These are phyloP conservation scores for Cylindrodendrum hubeiense DNA, from an alignment of 2,329 filamentous ascomycete species.

Conservation along the genomic window DNA sequence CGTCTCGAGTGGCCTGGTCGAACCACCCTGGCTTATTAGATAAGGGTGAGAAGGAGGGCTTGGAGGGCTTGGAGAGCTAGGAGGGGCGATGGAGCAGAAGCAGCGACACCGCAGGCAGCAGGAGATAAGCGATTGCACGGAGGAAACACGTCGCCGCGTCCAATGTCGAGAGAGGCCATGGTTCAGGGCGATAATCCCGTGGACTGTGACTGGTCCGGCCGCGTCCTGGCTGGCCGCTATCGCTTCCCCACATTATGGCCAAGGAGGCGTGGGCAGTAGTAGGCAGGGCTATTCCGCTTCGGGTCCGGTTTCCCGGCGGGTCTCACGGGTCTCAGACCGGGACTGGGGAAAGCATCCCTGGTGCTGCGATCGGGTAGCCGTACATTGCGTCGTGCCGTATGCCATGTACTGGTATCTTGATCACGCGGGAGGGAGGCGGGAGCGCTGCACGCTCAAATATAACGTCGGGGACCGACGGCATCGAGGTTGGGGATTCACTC, in stretches of 20 bases:
- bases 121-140: not conserved
- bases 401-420: not conserved
- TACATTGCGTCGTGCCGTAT: not conserved
- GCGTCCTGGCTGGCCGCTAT: conserved; percentile 8
- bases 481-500: not conserved
- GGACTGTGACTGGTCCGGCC: conserved; percentile 10
- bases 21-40: conserved; percentile 1
- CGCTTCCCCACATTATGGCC: conserved; percentile 13
- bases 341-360: not conserved
- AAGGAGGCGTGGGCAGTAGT: not conserved
- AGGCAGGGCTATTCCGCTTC: conserved; percentile 21
- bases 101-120: not conserved
- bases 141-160: not conserved
- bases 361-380: not conserved
- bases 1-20: not conserved
- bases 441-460: not conserved
- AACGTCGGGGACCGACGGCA: not conserved
- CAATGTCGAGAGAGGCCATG: not conserved
- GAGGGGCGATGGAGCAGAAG: not conserved
- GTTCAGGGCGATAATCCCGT: conserved; percentile 1
- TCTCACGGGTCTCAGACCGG: not conserved
- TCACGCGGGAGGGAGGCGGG: not conserved
- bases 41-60: not conserved
- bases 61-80: not conserved
- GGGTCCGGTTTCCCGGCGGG: conserved; percentile 21